Base-by-base conservation (phyloP, 2,329 filamentous ascomycete genomes). In the Epichloe typhina region DNA sequence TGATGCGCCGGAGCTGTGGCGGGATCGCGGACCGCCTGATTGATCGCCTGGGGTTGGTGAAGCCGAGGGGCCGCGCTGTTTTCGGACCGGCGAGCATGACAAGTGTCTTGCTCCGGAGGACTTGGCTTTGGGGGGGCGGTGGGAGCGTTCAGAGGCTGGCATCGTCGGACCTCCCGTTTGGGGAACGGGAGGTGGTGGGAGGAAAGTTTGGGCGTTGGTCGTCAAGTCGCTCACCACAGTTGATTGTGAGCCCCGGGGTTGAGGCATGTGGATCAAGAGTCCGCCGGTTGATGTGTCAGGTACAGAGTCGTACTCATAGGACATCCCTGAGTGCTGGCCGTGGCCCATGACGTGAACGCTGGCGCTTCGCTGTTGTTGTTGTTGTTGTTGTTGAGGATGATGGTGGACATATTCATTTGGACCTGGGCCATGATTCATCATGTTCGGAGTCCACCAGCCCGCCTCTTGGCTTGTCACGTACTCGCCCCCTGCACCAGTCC, bases 201-300 rank as follows among this genome's bases (percentile, higher is more conserved):
- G 62, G 44, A 67, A 66, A 4, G 66, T 64, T 51, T 66, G 66
- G 39, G 64, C 53, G 57, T 58, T 62, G 55, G 65, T 52, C 49
- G 59, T 51, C 55, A 69, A 50, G 36, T 64, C 64, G 54, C 62
- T 61, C 46, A 71, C 61, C 23, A 71, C 62, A 13, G 67, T 61
- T 5, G 69, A 63, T 31, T 65, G 56, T 15, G 56, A 52, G 5
- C 57, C 56, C 23, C 57, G 71, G 4, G 72, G 68, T 52, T 74
- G 73, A 17, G 73, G 74, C 73, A 76, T 75, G 56, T 77, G 72
- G 52, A 79, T 74, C 71, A 76, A 73, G 52, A 78, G 70, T 1
- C 72, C 72, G 26, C 61, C 56, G 12, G 57, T 55, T 54, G 60
- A 62, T 45, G 63, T 58, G 42, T 66, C 62, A 21, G 65, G 57